Evolutionary conservation across 2,329 filamentous ascomycete genomes (phyloP), one percentile per base, ranked within the genome.

Genomic region (Huntiella decipiens): DNA sequence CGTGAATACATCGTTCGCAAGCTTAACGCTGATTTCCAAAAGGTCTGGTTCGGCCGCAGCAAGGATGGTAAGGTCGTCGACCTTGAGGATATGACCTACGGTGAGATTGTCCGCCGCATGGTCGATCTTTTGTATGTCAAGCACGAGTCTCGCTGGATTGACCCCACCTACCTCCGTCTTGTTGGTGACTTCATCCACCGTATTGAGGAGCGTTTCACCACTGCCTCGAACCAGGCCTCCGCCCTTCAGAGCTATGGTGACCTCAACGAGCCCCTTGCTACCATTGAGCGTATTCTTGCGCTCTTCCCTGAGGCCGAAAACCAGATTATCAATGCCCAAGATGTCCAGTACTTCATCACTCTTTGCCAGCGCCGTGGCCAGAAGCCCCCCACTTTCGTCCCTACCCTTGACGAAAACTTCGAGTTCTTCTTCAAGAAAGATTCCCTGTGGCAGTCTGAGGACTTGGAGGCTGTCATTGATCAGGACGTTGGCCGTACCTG

Each of bases 401-500:
- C 91, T 4, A 71, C 82, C n/a, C 71, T 98, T 16, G 91, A 98
- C 56, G 86, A 93, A 52, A 94, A 88, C 60, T 98, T 98, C 54
- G 91, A 98, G 60, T 94, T 92, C 66, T 98, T 85, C 69, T 98
- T 98, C 79, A 98, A 98, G 77, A 98, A 98, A 69, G 91, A 98
- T 62, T 98, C 91, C 1, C 73, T 98, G 5, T 98, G 91, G 91
- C 91, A 98, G 65, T 96, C 91, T 1, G 91, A 98, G 64, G 91
- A 98, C 57, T 71, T 98, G 8, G 88, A 92, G 57, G 91, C 91
- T 45, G 87, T 98, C 48, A 87, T 95, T 51, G 88, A 73, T 54
- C 91, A 96, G 63, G 92, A 98, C 59, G 91, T 98, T 49, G 87
- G 85, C 52, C 77, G 92, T 58, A 94, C 87, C 38, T 95, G 87